These are phyloP conservation scores for Urostyla sp. DNA, from an alignment of 73 alveolate genomes.

Conservation along the genomic window DNA sequence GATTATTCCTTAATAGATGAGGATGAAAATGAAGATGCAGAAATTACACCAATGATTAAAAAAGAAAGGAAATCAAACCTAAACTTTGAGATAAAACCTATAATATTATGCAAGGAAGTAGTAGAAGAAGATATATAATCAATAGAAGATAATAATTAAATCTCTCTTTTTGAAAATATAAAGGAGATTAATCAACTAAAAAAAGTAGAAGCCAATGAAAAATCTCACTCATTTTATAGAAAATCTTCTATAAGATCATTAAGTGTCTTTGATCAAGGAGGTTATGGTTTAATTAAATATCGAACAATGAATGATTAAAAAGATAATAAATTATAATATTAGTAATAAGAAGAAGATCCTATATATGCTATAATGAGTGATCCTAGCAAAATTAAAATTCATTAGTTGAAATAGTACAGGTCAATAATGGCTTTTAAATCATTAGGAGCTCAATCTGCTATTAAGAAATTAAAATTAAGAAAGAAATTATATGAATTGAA, in stretches of 20 bases:
- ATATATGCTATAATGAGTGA: neutral
- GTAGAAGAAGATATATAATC: neutral
- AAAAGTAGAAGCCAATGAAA: too few relatives aligned
- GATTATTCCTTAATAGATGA: neutral
- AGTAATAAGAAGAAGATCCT: neutral
- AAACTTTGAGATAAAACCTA: neutral
- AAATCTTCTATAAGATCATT: too few relatives aligned
- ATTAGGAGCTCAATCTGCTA: neutral
- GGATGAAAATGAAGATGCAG: neutral
- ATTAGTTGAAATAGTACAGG: too few relatives aligned
- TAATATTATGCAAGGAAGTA: neutral
- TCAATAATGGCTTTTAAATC: too few relatives aligned
- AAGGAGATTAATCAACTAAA: too few relatives aligned
- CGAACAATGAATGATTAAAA: too few relatives aligned
- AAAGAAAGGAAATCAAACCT: neutral
- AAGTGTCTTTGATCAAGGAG: too few relatives aligned
- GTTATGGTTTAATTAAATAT: too few relatives aligned
- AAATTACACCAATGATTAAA: neutral
- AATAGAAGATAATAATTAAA: too few relatives aligned
- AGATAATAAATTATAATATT: too few relatives aligned
- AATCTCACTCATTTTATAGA: too few relatives aligned
- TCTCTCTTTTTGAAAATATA: too few relatives aligned
- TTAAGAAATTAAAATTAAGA: neutral
- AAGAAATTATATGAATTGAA: constrained; percentile 1
- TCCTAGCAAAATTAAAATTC: neutral